Conservation (phyloP, 1,284 basidiomycete genomes). For the Papiliotrema terrestris region DNA sequence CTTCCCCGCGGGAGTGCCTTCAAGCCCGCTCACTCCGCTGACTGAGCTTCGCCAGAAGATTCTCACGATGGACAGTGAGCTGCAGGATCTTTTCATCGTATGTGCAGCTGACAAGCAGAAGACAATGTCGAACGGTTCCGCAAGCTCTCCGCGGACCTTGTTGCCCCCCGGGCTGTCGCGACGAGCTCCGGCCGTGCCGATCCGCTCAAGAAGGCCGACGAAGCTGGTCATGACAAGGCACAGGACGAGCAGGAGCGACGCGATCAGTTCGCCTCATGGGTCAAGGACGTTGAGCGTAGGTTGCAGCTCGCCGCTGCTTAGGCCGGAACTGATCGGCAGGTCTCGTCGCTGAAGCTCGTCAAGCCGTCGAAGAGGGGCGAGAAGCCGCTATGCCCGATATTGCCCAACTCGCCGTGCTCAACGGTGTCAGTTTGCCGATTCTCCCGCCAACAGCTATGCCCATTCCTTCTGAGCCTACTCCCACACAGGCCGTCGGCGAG, state of each 20-base stretch:
- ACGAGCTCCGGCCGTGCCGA: conserved; percentile 36
- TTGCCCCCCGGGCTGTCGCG: conserved; percentile 23
- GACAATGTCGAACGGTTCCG: conserved; percentile 22
- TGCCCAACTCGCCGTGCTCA: background rate
- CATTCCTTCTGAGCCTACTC: too few relatives aligned
- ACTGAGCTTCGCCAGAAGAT: conserved; percentile 25
- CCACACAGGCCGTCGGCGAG: too few relatives aligned
- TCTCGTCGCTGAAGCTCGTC: conserved; percentile 45
- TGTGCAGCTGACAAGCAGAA: conserved; percentile 3
- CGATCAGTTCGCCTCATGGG: conserved; percentile 43
- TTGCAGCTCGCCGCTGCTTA: background rate
- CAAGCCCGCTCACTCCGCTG: conserved; percentile 17
- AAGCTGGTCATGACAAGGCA: background rate
- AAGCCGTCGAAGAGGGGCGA: conserved; percentile 39
- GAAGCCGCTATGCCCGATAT: conserved; percentile 25
- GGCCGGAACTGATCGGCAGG: background rate
- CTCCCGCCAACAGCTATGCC: background rate
- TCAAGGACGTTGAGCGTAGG: conserved; percentile 43
- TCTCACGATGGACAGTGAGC: conserved; percentile 23
- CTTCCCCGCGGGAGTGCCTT: conserved; percentile 18
- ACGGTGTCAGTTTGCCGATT: background rate
- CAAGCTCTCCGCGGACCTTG: conserved; percentile 21
- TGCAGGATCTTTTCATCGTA: background rate
- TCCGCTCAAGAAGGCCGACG: background rate
- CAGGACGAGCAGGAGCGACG: conserved; percentile 15